phyloP scores from a whole-genome alignment of 352 stramenopile species.

The Blastocystis sp. region DNA sequence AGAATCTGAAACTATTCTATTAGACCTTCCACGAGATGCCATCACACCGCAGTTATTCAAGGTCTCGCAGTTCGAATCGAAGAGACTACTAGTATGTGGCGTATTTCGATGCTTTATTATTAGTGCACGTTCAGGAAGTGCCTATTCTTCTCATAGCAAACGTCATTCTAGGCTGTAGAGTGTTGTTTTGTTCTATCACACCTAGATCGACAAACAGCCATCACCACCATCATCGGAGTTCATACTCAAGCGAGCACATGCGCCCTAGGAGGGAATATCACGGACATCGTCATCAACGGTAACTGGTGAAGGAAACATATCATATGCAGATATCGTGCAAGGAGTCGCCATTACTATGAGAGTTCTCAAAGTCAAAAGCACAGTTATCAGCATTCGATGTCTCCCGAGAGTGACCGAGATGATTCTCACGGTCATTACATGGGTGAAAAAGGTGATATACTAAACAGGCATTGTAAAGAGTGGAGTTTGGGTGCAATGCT shows the following conservation, averaged over 20 bases:
- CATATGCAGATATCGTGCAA: background rate
- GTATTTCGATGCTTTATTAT: background rate
- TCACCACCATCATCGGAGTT: background rate
- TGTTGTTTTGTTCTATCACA: background rate
- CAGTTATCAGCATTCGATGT: background rate
- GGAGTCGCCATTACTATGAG: background rate
- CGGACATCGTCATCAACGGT: background rate
- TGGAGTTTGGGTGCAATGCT: background rate
- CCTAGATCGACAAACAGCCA: background rate
- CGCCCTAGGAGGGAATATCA: background rate
- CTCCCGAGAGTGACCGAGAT: background rate
- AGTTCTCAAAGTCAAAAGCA: background rate
- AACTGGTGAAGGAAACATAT: background rate
- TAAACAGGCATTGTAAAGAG: background rate
- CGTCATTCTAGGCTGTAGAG: background rate
- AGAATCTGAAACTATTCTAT: no score
- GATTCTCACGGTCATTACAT: slow-evolving; percentile 44
- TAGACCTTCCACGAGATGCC: background rate
- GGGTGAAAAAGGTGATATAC: slow-evolving; percentile 24
- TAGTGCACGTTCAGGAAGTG: background rate
- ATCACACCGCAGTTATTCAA: background rate
- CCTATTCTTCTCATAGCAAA: background rate
- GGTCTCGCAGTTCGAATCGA: background rate
- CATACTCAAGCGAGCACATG: background rate
- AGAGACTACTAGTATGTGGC: background rate